Conservation (phyloP, 176 grass and related monocot genomes). For the Hyparrhenia diplandra region DNA sequence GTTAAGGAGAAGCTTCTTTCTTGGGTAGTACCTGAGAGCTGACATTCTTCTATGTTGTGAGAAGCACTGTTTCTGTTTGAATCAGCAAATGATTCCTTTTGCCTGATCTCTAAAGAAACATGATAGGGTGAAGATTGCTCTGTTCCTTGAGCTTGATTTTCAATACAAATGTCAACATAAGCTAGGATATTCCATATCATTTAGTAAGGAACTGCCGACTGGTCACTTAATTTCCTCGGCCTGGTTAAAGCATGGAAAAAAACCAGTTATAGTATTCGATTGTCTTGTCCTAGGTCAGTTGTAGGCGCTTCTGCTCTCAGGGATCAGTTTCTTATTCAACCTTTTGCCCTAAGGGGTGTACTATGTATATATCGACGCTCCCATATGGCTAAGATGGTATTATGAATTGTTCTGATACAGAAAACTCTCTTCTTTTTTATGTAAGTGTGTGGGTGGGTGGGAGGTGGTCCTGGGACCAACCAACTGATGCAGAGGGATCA, state of each 20-base stretch:
- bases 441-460: background rate
- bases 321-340: background rate
- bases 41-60: slow-evolving; percentile 4
- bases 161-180: slow-evolving; percentile 1
- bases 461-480: background rate
- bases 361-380: slow-evolving; percentile 28
- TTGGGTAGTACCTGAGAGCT: slow-evolving; percentile 50
- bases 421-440: too few species aligned
- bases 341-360: background rate
- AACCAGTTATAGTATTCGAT: slow-evolving; percentile 4
- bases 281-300: background rate
- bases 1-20: slow-evolving; percentile 76
- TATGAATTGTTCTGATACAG: background rate
- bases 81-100: background rate
- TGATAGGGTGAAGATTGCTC: background rate
- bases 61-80: background rate
- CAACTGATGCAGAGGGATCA: background rate
- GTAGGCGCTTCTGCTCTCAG: background rate
- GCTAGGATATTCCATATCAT: background rate
- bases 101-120: background rate
- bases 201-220: background rate
- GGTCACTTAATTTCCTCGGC: background rate
- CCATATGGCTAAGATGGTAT: background rate
- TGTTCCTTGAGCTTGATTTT: slow-evolving; percentile 1
- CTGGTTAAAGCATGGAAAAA: background rate